phyloP scores from a whole-genome alignment of 192 early-diverging fungal genomes.

The Podila epigama region DNA sequence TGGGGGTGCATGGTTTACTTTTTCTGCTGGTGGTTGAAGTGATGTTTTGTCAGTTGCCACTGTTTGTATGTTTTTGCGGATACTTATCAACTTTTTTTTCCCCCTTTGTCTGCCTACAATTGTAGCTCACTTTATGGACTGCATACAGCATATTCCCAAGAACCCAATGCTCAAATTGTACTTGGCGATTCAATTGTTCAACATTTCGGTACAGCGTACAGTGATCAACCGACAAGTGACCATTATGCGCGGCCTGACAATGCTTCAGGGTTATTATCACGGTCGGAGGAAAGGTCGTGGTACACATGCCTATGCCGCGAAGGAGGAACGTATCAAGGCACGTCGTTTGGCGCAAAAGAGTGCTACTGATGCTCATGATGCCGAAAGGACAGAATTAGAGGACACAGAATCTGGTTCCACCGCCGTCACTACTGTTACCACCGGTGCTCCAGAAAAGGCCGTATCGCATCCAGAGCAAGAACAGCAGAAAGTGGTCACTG shows the following conservation, averaged over 20 bases:
- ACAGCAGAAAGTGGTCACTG: too few species aligned
- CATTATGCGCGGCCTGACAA: conserved; percentile 56
- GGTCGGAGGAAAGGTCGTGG: conserved; percentile 24
- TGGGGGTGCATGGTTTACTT: too few species aligned
- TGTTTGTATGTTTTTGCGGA: neutral
- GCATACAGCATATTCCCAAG: conserved; percentile 60
- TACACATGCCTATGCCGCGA: conserved; percentile 10
- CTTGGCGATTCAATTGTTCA: conserved; percentile 67
- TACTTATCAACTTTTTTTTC: neutral
- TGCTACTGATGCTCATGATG: neutral
- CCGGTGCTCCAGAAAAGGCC: too few species aligned
- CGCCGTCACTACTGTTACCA: too few species aligned
- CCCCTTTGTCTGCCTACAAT: neutral
- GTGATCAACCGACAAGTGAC: conserved; percentile 75
- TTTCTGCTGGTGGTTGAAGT: neutral
- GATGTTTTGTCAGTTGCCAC: neutral
- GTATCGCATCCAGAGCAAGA: too few species aligned
- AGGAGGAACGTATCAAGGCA: conserved; percentile 9
- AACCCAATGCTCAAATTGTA: conserved; percentile 74
- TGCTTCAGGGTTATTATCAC: conserved; percentile 38
- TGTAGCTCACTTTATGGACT: conserved; percentile 64
- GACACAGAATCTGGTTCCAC: neutral
- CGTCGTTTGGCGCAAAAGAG: neutral
- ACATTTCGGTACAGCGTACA: conserved; percentile 73
- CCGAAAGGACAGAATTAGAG: too few species aligned